Conservation (phyloP, 805 yeast species). For the Ogataea trehalophila region DNA sequence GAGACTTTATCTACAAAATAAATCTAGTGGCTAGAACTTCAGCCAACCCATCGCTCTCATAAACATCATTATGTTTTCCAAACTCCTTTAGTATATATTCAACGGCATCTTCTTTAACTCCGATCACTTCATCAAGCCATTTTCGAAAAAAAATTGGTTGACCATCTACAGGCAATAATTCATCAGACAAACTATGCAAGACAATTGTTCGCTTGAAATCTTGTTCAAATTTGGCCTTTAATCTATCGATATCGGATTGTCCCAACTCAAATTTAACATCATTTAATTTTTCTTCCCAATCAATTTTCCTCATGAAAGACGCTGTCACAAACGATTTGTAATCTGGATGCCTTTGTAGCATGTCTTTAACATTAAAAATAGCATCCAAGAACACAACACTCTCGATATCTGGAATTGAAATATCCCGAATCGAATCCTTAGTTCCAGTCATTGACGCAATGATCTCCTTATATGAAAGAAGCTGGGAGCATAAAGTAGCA, state of each 20-base stretch:
- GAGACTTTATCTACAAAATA: background rate
- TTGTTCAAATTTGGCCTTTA: constrained; percentile 4
- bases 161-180: constrained; percentile 43
- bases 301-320: constrained; percentile 40
- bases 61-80: constrained; percentile 69
- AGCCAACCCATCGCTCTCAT: constrained; percentile 34
- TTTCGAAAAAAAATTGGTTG: constrained; percentile 42
- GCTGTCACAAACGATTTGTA: constrained; percentile 52
- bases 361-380: constrained; percentile 49
- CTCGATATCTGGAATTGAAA: constrained; percentile 15
- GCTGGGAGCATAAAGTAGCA: constrained; percentile 58
- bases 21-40: constrained; percentile 6
- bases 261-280: constrained; percentile 12
- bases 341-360: constrained; percentile 56
- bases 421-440: too few species aligned
- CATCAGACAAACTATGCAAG: constrained; percentile 64
- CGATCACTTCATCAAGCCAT: constrained; percentile 26
- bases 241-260: constrained; percentile 5
- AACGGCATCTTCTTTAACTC: constrained; percentile 8
- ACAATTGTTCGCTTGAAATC: constrained; percentile 29
- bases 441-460: background rate
- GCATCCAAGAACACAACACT: constrained; percentile 56
- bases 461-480: constrained; percentile 28
- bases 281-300: constrained; percentile 7
- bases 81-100: constrained; percentile 31